phyloP scores from a whole-genome alignment of 352 stramenopile species.

The Pelagophyceae sp. region DNA sequence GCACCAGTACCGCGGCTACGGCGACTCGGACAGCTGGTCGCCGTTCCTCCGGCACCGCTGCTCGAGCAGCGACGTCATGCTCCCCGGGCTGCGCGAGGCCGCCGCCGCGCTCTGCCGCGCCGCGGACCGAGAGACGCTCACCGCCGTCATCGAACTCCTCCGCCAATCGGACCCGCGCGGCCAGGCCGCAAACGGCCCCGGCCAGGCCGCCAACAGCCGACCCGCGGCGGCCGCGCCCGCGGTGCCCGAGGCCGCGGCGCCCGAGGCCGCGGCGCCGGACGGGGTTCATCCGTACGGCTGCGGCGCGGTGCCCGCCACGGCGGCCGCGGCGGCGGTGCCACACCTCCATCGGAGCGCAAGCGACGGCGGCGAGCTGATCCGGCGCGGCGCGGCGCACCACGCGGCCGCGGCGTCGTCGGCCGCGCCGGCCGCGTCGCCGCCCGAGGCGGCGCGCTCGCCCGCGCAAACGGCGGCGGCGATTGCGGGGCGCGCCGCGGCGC shows the following conservation, averaged over 20 bases:
- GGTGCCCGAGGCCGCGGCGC: not conserved
- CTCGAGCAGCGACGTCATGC: not conserved
- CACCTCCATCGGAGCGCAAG: no score
- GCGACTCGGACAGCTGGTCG: no score
- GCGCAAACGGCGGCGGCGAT: no score
- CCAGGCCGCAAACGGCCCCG: no score
- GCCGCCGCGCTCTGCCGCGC: slow-evolving; percentile 1
- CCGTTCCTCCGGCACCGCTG: slow-evolving; percentile 16
- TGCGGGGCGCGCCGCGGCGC: no score
- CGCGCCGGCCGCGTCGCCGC: not conserved
- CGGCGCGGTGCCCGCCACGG: not conserved
- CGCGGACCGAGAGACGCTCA: slow-evolving; percentile 11
- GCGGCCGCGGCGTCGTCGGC: not conserved
- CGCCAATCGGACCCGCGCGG: not conserved
- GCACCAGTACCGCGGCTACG: no score
- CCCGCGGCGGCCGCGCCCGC: no score
- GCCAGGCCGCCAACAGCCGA: no score
- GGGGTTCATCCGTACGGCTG: not conserved
- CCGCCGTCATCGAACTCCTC: not conserved
- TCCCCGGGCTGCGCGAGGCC: slow-evolving; percentile 1
- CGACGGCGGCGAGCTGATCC: no score
- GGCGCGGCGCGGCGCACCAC: not conserved
- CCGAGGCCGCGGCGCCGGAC: not conserved
- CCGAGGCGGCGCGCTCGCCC: not conserved
- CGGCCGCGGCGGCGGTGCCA: not conserved